Evolutionary conservation across 2,329 filamentous ascomycete species (phyloP).

Genomic region (Pezizomycotina sp.): DNA sequence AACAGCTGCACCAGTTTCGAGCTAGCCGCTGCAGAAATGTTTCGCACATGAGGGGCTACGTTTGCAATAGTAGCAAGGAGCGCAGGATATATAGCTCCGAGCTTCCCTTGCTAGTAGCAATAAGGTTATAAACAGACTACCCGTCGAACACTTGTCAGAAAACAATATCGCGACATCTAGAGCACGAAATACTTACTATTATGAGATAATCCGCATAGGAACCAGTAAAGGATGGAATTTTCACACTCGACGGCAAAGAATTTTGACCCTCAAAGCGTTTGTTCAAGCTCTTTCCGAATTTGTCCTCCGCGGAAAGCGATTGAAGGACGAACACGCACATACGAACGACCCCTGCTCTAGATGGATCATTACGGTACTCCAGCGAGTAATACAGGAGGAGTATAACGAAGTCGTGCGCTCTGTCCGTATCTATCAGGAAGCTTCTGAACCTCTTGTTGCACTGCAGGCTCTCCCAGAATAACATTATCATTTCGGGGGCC

Average conservation of each 20-base stretch:
- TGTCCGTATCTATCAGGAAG: constrained; percentile 90
- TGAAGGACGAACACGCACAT: constrained; percentile 98
- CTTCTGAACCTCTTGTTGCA: constrained; percentile 95
- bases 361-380: constrained; percentile 68
- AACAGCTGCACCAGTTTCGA: constrained; percentile 77
- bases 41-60: constrained; percentile 66
- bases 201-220: constrained; percentile 89
- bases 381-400: constrained; percentile 83
- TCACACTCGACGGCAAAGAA: constrained; percentile 63
- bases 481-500: constrained; percentile 86
- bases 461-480: constrained; percentile 94
- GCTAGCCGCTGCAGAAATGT: constrained; percentile 56
- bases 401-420: constrained; percentile 83
- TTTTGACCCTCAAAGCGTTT: constrained; percentile 79
- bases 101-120: constrained; percentile 75
- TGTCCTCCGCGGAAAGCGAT: constrained; percentile 80
- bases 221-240: constrained; percentile 68
- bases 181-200: constrained; percentile 42
- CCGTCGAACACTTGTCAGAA: constrained; percentile 25
- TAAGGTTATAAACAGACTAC: constrained; percentile 77
- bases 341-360: constrained; percentile 79
- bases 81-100: constrained; percentile 83
- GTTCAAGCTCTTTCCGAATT: constrained; percentile 80
- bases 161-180: not conserved
- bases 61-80: constrained; percentile 88